Base-by-base conservation (phyloP, 116 monocot genomes). In the Trichopus zeylanicus region DNA sequence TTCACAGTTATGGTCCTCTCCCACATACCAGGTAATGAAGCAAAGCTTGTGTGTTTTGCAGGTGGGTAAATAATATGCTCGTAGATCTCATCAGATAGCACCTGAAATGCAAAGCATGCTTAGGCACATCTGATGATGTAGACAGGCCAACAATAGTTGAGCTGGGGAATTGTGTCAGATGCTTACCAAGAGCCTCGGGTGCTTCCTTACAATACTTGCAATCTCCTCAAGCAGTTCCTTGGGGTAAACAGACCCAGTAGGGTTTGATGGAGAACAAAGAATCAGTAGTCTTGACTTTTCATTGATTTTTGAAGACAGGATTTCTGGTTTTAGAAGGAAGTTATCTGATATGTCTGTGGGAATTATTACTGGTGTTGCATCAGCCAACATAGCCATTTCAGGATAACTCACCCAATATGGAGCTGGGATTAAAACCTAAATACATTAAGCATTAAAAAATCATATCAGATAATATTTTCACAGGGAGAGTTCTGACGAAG, bases 1-100 rank as follows among this genome's bases (percentile, higher is more conserved):
- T 95, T 95, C 34, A 95, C 95, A 48, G 90, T 90, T 38, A 95
- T 67, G 27, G 90, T 95, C 68, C 95, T 78, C 15, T 95, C 84
- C 69, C 74, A 95, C 95, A 90, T 95, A 64, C 83, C 81, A 28
- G 90, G 78, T 60, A 95, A 79, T 38, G 86, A 80, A 69, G 90
- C 90, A 73, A 95, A 83, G 67, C 90, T 87, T 46, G 74, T 84
- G 66, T 95, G 90, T 63, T 83, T 84, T 67, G 90, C 95, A 33
- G 90, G 95, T 48, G 75, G 55, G 51, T 95, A 90, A 54, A 90
- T 86, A 51, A 92, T 87, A 71, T 92, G 92, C 69, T 92, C 92
- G 65, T 92, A 92, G 26, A 88, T 87, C 74, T 95, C 95, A 81
- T 95, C 90, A 59, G 90, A 90, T 29, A 95, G 42, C 26, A 95